Base-by-base conservation (phyloP, 2,329 filamentous ascomycete genomes). In the Cladosporium sp. region DNA sequence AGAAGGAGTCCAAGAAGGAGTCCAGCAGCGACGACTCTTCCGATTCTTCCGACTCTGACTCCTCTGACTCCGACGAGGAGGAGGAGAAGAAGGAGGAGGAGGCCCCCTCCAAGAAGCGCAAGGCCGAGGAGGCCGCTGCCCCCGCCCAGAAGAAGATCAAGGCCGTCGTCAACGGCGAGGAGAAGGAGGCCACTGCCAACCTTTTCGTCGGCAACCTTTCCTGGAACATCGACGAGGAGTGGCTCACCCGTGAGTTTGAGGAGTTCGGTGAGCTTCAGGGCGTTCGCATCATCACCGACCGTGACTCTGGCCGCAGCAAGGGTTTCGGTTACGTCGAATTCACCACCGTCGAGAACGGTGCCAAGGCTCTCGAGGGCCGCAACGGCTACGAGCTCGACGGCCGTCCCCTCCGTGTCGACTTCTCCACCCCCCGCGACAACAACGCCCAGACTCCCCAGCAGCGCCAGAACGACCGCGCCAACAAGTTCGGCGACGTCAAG, bases 281-380 rank as follows among this genome's bases (percentile, higher is more conserved):
- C 62, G 86, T 84, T 58, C 86, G 89, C 62, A 84, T 96, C 65
- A 88, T 96, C 69, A 91, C 84, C 61, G 89, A 95, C 75, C 85
- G 85, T 69, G 82, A 85, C 50, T 80, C 78, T 64, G 88, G 88
- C 64, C 86, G 89, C 66, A 92, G 90, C 71, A 90, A 90, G 74
- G 91, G 80, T 59, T 96, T 95, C 70, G 91, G 91, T 55, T 96
- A 96, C 68, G 88, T 96, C 63, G 90, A 96, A 76, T 96, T 91
- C 72, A 76, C 78, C 66, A 81, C 77, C 59, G 72, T 79, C 54
- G 84, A 80, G 54, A 79, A 82, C 67, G 87, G 86, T 51, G 79
- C 80, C 62, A 84, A 84, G 68, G 89, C 89, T 50, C 80, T 85
- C 59, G 82, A 85, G 62, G 83, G 80, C 64, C 90, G 88, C 84